Base-by-base conservation (phyloP, 192 early-diverging fungal genomes). In the Coemansia sp. region DNA sequence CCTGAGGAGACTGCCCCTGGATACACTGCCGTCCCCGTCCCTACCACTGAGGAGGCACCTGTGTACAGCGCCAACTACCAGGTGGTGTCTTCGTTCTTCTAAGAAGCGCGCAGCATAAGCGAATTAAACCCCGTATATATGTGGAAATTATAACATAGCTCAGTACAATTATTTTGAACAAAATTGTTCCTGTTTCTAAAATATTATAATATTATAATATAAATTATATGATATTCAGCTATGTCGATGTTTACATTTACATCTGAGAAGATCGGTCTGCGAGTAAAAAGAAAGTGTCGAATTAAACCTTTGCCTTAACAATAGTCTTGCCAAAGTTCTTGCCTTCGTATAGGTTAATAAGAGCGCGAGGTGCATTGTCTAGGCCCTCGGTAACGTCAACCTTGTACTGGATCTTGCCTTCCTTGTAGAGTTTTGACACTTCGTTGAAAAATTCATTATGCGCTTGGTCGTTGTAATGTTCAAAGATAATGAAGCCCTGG, bases 271-370 rank as follows among this genome's bases (percentile, higher is more conserved):
- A 26, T 26, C 3, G 26, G 26, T 26, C 26, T 26, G 26, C 26
- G 32, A 55, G 26, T 58, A 6, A n/a, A 58, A 5, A 7, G 1
- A 58, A 39, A 58, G 12, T 15, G 39, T 10, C 8, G 39, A 6
- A 6, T 8, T n/a, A 58, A 39, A 58, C 16, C 36, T 39, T 40
- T 58, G 51, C 65, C 63, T 87, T 84, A 51, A 90, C 84, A 47
- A 87, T 76, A 21, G 78, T 64, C 77, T 89, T 92, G 59, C 91
- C 91, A 82, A 89, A 89, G 80, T 90, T 90, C 19, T 77, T 86
- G 62, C 89, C 90, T 10, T 76, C 64, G 42, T 88, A 80, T 61
- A 89, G 69, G 43, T 85, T 85, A 40, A 87, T 63, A 22, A 92
- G 82, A 39, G 88, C 90, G 41, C 69, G 58, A n/a, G 85, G 86